Conservation (phyloP, 352 stramenopile species). For the Blastocystis sp. region DNA sequence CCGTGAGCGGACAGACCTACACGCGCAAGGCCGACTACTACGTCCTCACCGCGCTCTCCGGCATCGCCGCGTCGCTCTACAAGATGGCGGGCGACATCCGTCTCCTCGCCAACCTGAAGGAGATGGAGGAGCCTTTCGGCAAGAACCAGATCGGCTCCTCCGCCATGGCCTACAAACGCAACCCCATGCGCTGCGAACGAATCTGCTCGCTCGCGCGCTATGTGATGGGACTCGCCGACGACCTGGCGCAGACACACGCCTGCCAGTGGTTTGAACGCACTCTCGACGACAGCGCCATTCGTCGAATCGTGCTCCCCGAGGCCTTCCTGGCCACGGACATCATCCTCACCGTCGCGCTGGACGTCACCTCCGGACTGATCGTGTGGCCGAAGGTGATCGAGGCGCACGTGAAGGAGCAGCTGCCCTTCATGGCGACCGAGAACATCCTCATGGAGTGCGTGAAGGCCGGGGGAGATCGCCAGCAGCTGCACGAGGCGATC, state of each 20-base stretch:
- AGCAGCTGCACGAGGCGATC: conserved; percentile 94
- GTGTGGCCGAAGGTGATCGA: conserved; percentile 88
- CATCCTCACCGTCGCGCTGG: conserved; percentile 90
- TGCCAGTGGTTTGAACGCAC: conserved; percentile 98
- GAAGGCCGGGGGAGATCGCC: conserved; percentile 92
- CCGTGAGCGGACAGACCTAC: conserved; percentile 96
- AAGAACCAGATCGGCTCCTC: conserved; percentile 91
- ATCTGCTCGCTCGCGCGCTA: conserved; percentile 93
- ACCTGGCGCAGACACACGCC: conserved; percentile 89
- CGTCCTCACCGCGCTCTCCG: conserved; percentile 82
- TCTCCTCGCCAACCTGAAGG: conserved; percentile 96
- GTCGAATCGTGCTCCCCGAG: conserved; percentile 91
- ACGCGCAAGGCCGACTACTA: conserved; percentile 96
- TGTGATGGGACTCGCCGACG: conserved; percentile 92
- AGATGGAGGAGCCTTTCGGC: conserved; percentile 88
- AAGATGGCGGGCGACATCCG: conserved; percentile 99
- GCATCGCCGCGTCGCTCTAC: conserved; percentile 92
- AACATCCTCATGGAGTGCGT: conserved; percentile 98
- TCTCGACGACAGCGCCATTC: conserved; percentile 95
- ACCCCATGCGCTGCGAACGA: conserved; percentile 95
- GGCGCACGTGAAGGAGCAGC: conserved; percentile 90
- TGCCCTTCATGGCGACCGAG: conserved; percentile 99
- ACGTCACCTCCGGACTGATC: conserved; percentile 92
- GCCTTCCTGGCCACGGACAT: conserved; percentile 93
- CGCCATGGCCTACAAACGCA: conserved; percentile 99